Evolutionary conservation across 2,329 filamentous ascomycete genomes (phyloP), one percentile per base, ranked within the genome.

Genomic region (Fusarium buxicola): DNA sequence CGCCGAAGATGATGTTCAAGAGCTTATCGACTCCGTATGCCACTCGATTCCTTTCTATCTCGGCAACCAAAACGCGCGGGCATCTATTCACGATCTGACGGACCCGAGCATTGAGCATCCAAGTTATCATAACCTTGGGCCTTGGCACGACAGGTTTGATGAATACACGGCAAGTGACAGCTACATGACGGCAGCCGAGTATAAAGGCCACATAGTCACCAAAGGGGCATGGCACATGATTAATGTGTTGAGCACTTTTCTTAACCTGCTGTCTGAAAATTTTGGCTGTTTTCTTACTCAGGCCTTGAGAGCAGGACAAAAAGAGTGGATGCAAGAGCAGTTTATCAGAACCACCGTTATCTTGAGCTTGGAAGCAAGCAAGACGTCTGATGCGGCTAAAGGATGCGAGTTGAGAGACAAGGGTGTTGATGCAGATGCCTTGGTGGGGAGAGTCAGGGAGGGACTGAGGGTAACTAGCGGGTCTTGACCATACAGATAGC

Each of bases 11-110:
- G 24, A 15, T 12, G 46, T 57, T 3, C 57, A 39, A 18, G 36
- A 48, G 11, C 30, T 56, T 15, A 18, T 60, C 8, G 57, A 60
- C 24, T 24, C 41, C 8, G 35, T 60, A 28, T 56, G 57, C 41
- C 13, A 56, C 3, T 52, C 52, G 15, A 36, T 60, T 15, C 52
- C 57, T 5, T 60, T 52, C 25, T 49, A 60, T 27, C 52, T 60
- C 10, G 57, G 57, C n/a, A 60, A 57, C 31, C 28, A 25, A n/a
- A 41, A 8, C 10, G 25, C 13, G 12, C 32, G 57, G 13, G 34
- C 53, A 7, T 43, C 52, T 3, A n/a, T 57, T 11, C 8, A 41
- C 11, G 36, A 43, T 18, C 28, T 57, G 8, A 30, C 36, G 5
- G 48, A 60, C 24, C 15, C 31, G 5, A 30, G n/a, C 16, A 49